Base-by-base conservation (phyloP, 2,329 filamentous ascomycete genomes). In the Corynespora cassiicola region DNA sequence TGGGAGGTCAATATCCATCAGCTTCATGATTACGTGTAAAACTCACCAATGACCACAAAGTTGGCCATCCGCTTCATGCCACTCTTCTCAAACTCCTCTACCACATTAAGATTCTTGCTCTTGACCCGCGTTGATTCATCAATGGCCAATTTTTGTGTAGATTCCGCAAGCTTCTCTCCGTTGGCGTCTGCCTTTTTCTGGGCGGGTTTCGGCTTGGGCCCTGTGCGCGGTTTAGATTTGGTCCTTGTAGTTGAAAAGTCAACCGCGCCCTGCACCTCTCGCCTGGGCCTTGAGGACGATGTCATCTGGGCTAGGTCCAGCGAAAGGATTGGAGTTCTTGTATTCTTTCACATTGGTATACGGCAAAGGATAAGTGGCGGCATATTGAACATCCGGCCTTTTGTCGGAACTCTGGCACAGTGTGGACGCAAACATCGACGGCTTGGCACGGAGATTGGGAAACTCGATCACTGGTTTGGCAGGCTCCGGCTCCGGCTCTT, bases 301-400 rank as follows among this genome's bases (percentile, higher is more conserved):
- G 68, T 96, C 91, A 74, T 97, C 91, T 54, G 91, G 91, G 71
- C 91, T 96, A 38, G 92, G 91, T 65, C 84, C 82, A 76, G 85
- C 77, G 73, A 96, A 96, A 42, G 85, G 81, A 61, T 82, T 52
- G 59, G 76, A 56, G 62, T 70, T 75, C 62, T 65, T 76, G 38
- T 64, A 61, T 14, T 55, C 53, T 31, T 54, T 51, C 39, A 56
- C 51, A n/a, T 49, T 52, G 23, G 63, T 57, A 41, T 72, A 75
- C n/a, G 73, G 70, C 32, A 76, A 56, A 36, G 68, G 52, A 32
- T 68, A 62, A 37, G 24, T 31, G 20, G 24, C 14, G n/a, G 21
- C 18, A 3, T 10, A 6, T 32, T 47, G 28, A 4, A 45, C 9
- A 2, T 31, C 19, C 16, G 32, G 15, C 11, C 30, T 31, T 37